phyloP scores from a whole-genome alignment of 2,329 filamentous ascomycete species.

The Pyrenophora seminiperda region DNA sequence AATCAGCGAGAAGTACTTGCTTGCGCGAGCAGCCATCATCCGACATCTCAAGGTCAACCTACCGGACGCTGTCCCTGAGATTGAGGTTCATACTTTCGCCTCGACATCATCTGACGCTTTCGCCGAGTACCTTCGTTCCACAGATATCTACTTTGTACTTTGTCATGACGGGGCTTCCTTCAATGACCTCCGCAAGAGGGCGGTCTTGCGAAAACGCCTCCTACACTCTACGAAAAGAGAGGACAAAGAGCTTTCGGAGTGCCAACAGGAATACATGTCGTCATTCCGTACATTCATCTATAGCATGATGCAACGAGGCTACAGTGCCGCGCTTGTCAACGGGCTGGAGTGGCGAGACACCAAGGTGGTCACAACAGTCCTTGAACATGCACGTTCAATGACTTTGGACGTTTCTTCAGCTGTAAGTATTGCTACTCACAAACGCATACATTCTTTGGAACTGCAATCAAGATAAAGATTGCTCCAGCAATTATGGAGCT shows the following conservation, averaged over 20 bases:
- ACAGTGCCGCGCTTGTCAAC: slow-evolving; percentile 68
- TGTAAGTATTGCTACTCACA: slow-evolving; percentile 17
- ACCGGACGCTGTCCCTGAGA: slow-evolving; percentile 43
- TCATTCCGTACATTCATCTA: slow-evolving; percentile 58
- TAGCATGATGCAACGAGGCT: slow-evolving; percentile 60
- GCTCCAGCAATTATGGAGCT: too few relatives aligned
- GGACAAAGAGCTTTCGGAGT: slow-evolving; percentile 20
- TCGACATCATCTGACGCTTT: slow-evolving; percentile 59
- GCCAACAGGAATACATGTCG: slow-evolving; percentile 30
- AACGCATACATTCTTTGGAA: neutral
- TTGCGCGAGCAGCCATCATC: slow-evolving; percentile 68
- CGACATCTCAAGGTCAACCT: slow-evolving; percentile 63
- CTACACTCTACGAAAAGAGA: slow-evolving; percentile 27
- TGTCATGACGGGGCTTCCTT: slow-evolving; percentile 64
- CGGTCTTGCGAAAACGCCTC: slow-evolving; percentile 25
- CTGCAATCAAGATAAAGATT: too few relatives aligned
- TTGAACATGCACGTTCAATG: slow-evolving; percentile 27
- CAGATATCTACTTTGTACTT: slow-evolving; percentile 70
- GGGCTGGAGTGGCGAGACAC: slow-evolving; percentile 67
- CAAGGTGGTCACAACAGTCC: slow-evolving; percentile 55
- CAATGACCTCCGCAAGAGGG: slow-evolving; percentile 26
- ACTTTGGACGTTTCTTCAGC: slow-evolving; percentile 20
- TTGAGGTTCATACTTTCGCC: slow-evolving; percentile 56
- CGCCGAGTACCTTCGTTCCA: slow-evolving; percentile 57
- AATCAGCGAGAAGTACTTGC: slow-evolving; percentile 59